A percentile compares a stretch with the other conserved stretches of the same genome.
Conservation (phyloP, 2,329 filamentous ascomycete species). For the Hymenoscyphus occultus region DNA sequence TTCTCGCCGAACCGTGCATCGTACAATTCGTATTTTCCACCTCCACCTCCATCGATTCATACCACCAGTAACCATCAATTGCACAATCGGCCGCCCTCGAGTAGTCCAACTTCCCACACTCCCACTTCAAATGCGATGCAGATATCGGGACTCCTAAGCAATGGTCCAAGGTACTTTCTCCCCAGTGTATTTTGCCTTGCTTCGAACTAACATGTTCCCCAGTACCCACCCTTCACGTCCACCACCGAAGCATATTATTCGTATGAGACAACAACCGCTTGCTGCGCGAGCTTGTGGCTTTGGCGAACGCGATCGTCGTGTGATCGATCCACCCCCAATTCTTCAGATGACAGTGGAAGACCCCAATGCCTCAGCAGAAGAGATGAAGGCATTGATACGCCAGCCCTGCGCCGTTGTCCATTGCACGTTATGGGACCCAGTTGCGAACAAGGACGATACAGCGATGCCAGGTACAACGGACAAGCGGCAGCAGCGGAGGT, state of each 20-base stretch:
- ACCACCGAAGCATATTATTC: slow-evolving; percentile 38
- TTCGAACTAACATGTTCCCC: slow-evolving; percentile 14
- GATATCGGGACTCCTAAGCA: slow-evolving; percentile 29
- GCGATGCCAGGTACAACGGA: slow-evolving; percentile 60
- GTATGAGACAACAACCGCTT: slow-evolving; percentile 72
- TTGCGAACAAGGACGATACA: slow-evolving; percentile 64
- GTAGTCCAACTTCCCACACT: slow-evolving; percentile 14
- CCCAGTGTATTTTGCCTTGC: not conserved
- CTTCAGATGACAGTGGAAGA: slow-evolving; percentile 68
- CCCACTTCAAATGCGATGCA: slow-evolving; percentile 23
- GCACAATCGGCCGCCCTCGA: not conserved
- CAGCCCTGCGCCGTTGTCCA: slow-evolving; percentile 70
- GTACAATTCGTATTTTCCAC: not conserved
- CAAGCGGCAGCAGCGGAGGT: slow-evolving; percentile 66
- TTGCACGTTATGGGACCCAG: slow-evolving; percentile 71
- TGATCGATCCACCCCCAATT: slow-evolving; percentile 82
- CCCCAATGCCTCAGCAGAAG: slow-evolving; percentile 50
- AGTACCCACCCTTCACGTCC: slow-evolving; percentile 19
- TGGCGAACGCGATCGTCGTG: slow-evolving; percentile 75
- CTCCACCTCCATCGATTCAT: slow-evolving; percentile 3
- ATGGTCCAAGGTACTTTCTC: slow-evolving; percentile 18
- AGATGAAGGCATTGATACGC: slow-evolving; percentile 50
- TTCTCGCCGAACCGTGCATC: not conserved
- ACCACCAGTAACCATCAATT: slow-evolving; percentile 4
- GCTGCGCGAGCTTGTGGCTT: slow-evolving; percentile 80